These are phyloP conservation scores for Termitomyces eurrhizus DNA, from an alignment of 768 basidiomycete genomes.

Conservation along the genomic window DNA sequence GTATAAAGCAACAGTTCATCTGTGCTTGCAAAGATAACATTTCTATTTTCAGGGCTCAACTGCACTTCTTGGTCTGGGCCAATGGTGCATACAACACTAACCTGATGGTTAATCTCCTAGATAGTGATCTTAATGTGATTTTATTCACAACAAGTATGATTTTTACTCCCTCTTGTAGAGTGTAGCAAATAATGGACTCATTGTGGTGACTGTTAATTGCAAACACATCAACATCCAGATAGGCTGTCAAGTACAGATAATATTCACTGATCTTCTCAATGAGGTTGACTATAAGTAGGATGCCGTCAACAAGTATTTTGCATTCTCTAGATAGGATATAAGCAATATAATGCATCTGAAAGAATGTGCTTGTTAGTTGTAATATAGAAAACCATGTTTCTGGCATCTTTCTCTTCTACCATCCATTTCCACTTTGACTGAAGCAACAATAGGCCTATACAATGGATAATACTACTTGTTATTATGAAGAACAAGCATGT, in stretches of 20 bases:
- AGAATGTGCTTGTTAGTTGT: too few species aligned
- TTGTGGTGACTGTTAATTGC: conserved; percentile 86
- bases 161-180: conserved; percentile 83
- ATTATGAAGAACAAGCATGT: conserved; percentile 90
- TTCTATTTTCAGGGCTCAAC: too few species aligned
- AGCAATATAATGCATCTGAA: too few species aligned
- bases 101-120: too few species aligned
- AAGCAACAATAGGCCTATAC: conserved; percentile 96
- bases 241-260: neutral
- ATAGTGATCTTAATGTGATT: conserved; percentile 33
- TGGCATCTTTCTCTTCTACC: conserved; percentile 14
- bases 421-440: conserved; percentile 96
- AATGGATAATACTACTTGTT: conserved; percentile 99
- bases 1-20: too few species aligned
- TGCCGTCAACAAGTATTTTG: too few species aligned
- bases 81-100: too few species aligned
- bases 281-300: conserved; percentile 64
- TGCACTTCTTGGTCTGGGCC: too few species aligned
- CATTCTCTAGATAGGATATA: too few species aligned
- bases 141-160: conserved; percentile 96
- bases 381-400: too few species aligned
- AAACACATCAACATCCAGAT: neutral
- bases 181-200: conserved; percentile 84
- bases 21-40: too few species aligned
- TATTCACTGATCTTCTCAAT: conserved; percentile 81